Conservation (phyloP, 2,329 filamentous ascomycete genomes). For the Trichoderma koningii region DNA sequence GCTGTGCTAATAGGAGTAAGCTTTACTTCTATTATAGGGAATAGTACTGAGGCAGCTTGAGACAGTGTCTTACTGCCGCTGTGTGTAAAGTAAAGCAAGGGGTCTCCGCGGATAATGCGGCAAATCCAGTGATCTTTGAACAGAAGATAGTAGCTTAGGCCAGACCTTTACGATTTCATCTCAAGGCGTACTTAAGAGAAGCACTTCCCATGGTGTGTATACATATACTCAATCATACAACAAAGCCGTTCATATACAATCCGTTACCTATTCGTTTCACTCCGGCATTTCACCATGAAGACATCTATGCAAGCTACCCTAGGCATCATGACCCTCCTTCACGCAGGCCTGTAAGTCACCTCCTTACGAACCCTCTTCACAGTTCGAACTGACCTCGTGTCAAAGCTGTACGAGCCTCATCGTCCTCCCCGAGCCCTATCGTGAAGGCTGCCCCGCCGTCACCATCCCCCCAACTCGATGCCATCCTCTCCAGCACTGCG, state of each 20-base stretch:
- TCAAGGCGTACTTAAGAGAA: neutral
- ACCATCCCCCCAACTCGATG: neutral
- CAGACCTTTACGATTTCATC: rapidly evolving
- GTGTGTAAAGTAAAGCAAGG: neutral
- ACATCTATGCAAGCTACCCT: neutral
- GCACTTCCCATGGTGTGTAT: neutral
- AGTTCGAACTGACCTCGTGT: neutral
- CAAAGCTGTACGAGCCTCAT: neutral
- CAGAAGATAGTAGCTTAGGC: neutral
- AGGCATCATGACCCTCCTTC: neutral
- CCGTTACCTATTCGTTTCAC: too few species aligned
- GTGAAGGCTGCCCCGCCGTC: neutral
- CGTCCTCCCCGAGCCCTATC: neutral
- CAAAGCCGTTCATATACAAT: neutral
- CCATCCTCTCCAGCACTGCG: neutral
- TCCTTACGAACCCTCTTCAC: neutral
- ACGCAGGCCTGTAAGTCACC: neutral
- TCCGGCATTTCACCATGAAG: neutral
- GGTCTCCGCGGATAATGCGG: neutral
- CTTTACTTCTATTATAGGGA: neutral
- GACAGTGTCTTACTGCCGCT: neutral
- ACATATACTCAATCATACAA: neutral
- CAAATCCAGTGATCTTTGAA: neutral
- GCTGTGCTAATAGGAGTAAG: neutral
- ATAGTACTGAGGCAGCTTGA: neutral